Base-by-base conservation (phyloP, 108 stramenopile genomes). In the Nitzschia sp. region DNA sequence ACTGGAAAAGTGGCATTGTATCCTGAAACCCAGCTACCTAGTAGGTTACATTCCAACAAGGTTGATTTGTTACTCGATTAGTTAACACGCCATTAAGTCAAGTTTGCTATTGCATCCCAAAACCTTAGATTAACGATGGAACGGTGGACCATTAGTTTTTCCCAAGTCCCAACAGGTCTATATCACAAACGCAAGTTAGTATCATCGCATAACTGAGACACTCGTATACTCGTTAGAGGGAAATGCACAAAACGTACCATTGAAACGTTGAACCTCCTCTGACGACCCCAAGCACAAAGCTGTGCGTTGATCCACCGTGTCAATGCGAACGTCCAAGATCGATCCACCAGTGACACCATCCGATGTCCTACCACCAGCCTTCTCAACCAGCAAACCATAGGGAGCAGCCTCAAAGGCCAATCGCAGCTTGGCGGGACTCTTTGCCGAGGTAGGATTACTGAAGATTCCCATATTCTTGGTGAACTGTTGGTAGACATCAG, bases 381-480 rank as follows among this genome's bases (percentile, higher is more conserved):
- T 84, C 55, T 93, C 91, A 34, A 95, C 83, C 46, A 95, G 56
- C 65, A 95, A 76, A 24, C 86, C 91, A 43, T 94, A 83, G 8
- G 87, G 91, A 62, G 91, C 92, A 3, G 93, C 96, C 73, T 97
- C 96, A 80, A 96, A 97, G 24, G 95, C 86, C 64, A 97, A 74
- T 51, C 96, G 80, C 52, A 97, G 80, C 70, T 97, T 97, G 17
- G 93, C 95, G 37, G 83, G 90, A 44, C 92, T 87, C 68, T 83
- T 86, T 20, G 80, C 82, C 41, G 93, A 89, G 26, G 93, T 95
- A 24, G 95, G 94, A 68, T 96, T 92, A 69, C 84, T 80, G 46
- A 90, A 93, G 51, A 95, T 81, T n/a, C 95, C 95, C 39, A 87
- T 86, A 34, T 84, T 86, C 74, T 94, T 88, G 52, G 89, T 82